Conservation (phyloP, 805 yeast species). For the Barnettozyma sucrosica region DNA sequence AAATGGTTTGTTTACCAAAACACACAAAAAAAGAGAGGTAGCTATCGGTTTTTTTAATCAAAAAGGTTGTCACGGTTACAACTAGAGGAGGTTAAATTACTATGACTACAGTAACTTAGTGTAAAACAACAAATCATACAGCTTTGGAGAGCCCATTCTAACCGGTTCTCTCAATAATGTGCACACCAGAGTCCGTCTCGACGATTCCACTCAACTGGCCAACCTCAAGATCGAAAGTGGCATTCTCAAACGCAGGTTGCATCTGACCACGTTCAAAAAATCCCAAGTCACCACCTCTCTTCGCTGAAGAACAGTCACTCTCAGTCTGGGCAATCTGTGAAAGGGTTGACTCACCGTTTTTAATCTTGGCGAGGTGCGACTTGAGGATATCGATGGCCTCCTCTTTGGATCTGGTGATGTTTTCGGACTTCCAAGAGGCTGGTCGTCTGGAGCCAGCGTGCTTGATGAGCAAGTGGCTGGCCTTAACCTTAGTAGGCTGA, state of each 20-base stretch:
- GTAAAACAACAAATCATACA: not conserved
- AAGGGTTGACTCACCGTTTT: conserved; percentile 59
- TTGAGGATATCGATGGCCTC: conserved; percentile 69
- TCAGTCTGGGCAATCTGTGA: conserved; percentile 73
- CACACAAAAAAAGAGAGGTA: not conserved
- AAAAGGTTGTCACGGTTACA: conserved; percentile 2
- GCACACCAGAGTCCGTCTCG: conserved; percentile 89
- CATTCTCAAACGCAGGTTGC: conserved; percentile 93
- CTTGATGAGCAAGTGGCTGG: conserved; percentile 77
- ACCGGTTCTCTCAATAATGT: conserved; percentile 77
- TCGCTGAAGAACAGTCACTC: conserved; percentile 83
- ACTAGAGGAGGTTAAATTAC: not conserved
- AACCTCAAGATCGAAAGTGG: conserved; percentile 72
- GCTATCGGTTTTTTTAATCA: too few relatives aligned
- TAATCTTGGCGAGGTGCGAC: conserved; percentile 50
- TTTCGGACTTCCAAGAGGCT: conserved; percentile 78
- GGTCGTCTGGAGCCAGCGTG: conserved; percentile 85
- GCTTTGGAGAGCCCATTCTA: not conserved
- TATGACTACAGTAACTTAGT: not conserved
- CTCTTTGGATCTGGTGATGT: conserved; percentile 73
- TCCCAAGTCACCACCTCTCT: conserved; percentile 90
- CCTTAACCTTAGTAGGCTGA: conserved; percentile 66
- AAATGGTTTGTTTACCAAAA: not conserved
- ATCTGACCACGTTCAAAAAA: conserved; percentile 83
- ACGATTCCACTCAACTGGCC: conserved; percentile 82